Evolutionary conservation across 2,329 filamentous ascomycete species (phyloP).

Genomic region (Venturia effusa): DNA sequence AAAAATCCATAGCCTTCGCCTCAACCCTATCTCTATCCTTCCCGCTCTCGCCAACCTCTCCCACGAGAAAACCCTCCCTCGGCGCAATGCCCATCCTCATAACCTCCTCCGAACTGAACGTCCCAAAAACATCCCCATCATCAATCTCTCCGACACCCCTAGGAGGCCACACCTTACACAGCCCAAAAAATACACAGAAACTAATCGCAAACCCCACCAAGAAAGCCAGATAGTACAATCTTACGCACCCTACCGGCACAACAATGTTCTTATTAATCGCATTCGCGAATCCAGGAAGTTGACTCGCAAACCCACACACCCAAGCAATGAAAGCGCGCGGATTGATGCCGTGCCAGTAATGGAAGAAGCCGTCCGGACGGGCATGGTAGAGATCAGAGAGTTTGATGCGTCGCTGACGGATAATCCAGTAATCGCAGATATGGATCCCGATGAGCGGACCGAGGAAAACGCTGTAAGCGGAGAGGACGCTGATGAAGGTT

Average conservation of each 20-base stretch:
- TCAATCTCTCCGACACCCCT: neutral
- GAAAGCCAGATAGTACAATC: slow-evolving; percentile 6
- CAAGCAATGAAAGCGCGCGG: slow-evolving; percentile 33
- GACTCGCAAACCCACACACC: slow-evolving; percentile 23
- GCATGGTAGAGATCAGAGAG: slow-evolving; percentile 33
- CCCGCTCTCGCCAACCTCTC: neutral
- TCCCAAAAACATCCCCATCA: neutral
- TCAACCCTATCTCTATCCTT: neutral
- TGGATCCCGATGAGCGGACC: slow-evolving; percentile 36
- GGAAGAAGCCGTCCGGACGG: slow-evolving; percentile 29
- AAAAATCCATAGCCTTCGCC: neutral
- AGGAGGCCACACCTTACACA: neutral
- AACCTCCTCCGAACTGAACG: neutral
- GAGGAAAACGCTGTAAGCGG: slow-evolving; percentile 36
- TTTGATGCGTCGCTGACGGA: slow-evolving; percentile 29
- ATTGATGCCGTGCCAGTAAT: slow-evolving; percentile 33
- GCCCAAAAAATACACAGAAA: neutral
- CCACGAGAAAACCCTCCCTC: neutral
- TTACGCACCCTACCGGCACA: neutral
- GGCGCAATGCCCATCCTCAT: neutral
- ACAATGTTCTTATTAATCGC: neutral
- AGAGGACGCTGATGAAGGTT: slow-evolving; percentile 37
- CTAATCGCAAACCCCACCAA: neutral
- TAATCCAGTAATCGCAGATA: slow-evolving; percentile 36
- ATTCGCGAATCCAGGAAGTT: slow-evolving; percentile 1